Evolutionary conservation across 208 protist genomes (phyloP).

Genomic region (Leishmania martiniquensis): DNA sequence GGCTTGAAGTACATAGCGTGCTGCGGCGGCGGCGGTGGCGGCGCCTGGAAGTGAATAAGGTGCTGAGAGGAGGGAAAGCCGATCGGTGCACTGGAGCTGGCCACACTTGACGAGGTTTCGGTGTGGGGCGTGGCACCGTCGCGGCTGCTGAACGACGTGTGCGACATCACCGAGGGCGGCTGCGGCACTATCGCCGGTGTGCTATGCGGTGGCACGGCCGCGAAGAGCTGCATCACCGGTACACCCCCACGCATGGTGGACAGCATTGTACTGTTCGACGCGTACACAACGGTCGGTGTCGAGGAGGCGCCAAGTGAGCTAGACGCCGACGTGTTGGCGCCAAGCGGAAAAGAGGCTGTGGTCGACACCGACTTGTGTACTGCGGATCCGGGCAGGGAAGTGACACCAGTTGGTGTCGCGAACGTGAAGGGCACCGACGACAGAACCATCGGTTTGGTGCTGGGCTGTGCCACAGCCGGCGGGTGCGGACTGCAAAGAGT

Average conservation of each 20-base stretch:
- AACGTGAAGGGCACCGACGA: slow-evolving; percentile 22
- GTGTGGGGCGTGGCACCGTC: slow-evolving; percentile 20
- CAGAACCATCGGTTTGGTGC: not conserved
- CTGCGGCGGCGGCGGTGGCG: not conserved
- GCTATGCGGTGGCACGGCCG: slow-evolving; percentile 2
- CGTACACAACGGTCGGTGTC: slow-evolving; percentile 23
- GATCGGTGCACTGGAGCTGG: slow-evolving; percentile 16
- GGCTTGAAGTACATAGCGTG: not conserved
- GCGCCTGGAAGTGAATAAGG: not conserved
- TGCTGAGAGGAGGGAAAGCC: slow-evolving; percentile 16
- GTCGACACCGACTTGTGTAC: slow-evolving; percentile 5
- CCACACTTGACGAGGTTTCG: slow-evolving; percentile 16
- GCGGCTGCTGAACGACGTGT: slow-evolving; percentile 19
- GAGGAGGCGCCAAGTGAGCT: slow-evolving; percentile 19
- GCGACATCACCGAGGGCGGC: slow-evolving; percentile 15
- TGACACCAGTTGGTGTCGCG: slow-evolving; percentile 9
- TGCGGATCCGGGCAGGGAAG: not conserved
- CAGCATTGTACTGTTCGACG: slow-evolving; percentile 13
- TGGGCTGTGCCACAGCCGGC: not conserved
- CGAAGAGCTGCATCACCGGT: slow-evolving; percentile 25
- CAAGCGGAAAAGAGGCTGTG: slow-evolving; percentile 8
- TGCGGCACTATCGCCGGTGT: slow-evolving; percentile 10
- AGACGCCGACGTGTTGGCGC: slow-evolving; percentile 13
- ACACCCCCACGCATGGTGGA: slow-evolving; percentile 18
- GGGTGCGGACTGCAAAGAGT: slow-evolving; percentile 17